Evolutionary conservation across 768 basidiomycete genomes (phyloP), one percentile per base, ranked within the genome.

Genomic region (Guyanaporus albipodus): DNA sequence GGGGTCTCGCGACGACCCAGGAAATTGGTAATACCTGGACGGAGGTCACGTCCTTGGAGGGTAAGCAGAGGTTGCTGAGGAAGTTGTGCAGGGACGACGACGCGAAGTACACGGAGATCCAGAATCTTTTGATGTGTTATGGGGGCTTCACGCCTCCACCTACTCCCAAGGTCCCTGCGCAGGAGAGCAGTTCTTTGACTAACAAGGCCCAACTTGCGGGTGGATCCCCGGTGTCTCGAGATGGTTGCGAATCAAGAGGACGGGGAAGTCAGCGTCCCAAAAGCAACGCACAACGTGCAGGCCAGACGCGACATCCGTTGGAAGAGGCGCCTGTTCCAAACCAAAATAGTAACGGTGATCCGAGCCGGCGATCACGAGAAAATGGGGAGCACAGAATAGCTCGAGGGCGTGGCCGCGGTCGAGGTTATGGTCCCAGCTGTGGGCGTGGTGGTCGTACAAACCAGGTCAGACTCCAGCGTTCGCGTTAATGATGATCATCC

Each of bases 1-100:
- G 74, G 35, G 68, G 67, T n/a, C 70, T 87, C 19, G 74, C 77
- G 22, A 70, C 63, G 40, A 50, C 67, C 32, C 59, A 72, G 15
- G 80, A 82, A 22, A 74, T 82, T 44, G 67, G 66, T 49, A 64
- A 74, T 27, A 73, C 73, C 1, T 84, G 79, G 82, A 58, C 66
- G 17, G 70, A 69, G 56, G 66, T 76, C 21, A 74, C 69, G 10
- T 75, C 74, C 27, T 56, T 62, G 6, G 57, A 66, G 22, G 66
- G 63, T 26, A 60, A 56, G 47, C 59, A 53, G 52, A 52, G 33
- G 31, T 49, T 53, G 37, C 60, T 53, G 49, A 57, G 49, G 49
- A 66, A 52, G 42, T 48, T 42, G 39, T 57, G 56, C 22, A 44
- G n/a, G n/a, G n/a, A 63, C 41, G 56, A 67, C 21, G 49, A 44